phyloP scores from a whole-genome alignment of 2,329 filamentous ascomycete genomes.

The Cucurbitaria berberidis region DNA sequence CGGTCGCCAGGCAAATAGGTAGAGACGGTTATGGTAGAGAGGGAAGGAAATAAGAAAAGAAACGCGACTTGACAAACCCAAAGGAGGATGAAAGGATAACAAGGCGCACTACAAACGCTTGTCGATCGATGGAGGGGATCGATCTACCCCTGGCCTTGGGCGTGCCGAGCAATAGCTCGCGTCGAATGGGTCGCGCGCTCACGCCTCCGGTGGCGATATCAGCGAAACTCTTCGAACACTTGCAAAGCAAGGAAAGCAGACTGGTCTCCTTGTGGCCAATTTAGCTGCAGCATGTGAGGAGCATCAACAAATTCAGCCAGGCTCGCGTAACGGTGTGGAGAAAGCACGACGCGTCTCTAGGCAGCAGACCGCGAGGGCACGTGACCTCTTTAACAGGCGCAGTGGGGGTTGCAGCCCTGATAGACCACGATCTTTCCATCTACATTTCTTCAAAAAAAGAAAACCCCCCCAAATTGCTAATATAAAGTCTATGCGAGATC shows the following conservation, averaged over 20 bases:
- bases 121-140: slow-evolving; percentile 26
- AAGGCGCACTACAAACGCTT: slow-evolving; percentile 12
- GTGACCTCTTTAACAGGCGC: background rate
- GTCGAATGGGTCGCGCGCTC: slow-evolving; percentile 35
- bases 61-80: background rate
- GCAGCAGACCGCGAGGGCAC: background rate
- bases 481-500: no score
- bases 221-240: slow-evolving; percentile 4
- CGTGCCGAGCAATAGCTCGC: slow-evolving; percentile 27
- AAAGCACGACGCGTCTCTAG: background rate
- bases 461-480: no score
- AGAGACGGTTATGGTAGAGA: background rate
- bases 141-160: slow-evolving; percentile 24
- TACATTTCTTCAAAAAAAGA: no score
- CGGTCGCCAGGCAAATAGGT: slow-evolving; percentile 1
- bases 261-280: background rate
- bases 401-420: background rate
- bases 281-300: background rate
- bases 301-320: background rate
- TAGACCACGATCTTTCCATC: no score
- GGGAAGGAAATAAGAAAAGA: slow-evolving; percentile 1
- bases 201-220: slow-evolving; percentile 37
- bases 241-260: background rate
- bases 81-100: slow-evolving; percentile 10
- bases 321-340: background rate